Base-by-base conservation (phyloP, 2,329 filamentous ascomycete species). In the Zasmidium angulare region DNA sequence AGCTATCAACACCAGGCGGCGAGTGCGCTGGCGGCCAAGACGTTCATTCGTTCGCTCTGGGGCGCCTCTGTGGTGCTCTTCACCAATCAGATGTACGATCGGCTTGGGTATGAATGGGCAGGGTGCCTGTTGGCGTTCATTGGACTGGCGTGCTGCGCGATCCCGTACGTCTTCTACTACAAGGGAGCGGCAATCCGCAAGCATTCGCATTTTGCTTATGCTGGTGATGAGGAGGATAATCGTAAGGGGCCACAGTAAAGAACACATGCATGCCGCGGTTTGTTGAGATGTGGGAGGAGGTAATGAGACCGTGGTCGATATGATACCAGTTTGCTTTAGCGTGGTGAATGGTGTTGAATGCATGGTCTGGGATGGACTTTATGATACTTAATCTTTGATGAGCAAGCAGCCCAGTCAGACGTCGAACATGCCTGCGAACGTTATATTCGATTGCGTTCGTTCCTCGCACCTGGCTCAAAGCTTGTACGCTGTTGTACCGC, bases 201-300 rank as follows among this genome's bases (percentile, higher is more conserved):
- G 56, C 79, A 81, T 59, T 90, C 86, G 69, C 88, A 85, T 74
- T 96, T 86, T 71, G 91, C 91, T 0, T 96, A 90, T 65, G 74
- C 75, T 21, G 80, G 80, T 14, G 82, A 85, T 49, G 81, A 84
- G 55, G 82, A 84, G 70, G 70, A 72, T 46, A 62, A 65, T 23
- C 60, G 56, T 53, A 66, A 63, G 52, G 68, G 66, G 6, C 36
- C 58, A 47, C 66, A 66, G 60, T 68, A 53, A 36, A 46, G 6
- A 7, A 43, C 9, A 43, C 12, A 29, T 10, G 36, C n/a, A n/a
- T n/a, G n/a, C n/a, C n/a, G n/a, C n/a, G n/a, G n/a, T n/a, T n/a
- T n/a, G n/a, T n/a, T n/a, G n/a, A n/a, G n/a, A n/a, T n/a, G n/a
- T n/a, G n/a, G n/a, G n/a, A n/a, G n/a, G n/a, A n/a, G n/a, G n/a